Conservation (phyloP, 2,329 filamentous ascomycete species). For the Septoria petroselini region DNA sequence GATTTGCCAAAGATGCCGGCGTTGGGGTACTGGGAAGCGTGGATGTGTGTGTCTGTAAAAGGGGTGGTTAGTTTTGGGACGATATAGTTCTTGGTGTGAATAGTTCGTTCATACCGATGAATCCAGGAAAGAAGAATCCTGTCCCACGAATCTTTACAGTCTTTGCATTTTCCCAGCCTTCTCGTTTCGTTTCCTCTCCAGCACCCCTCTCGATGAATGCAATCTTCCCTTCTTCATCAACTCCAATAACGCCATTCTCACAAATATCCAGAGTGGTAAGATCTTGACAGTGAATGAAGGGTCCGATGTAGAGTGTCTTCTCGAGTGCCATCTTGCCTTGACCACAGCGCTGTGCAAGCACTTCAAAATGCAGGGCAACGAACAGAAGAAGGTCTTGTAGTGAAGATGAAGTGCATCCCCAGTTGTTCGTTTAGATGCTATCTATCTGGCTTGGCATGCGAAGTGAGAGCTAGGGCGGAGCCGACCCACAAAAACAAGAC, state of each 20-base stretch:
- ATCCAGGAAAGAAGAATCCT: conserved; percentile 80
- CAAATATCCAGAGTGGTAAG: conserved; percentile 51
- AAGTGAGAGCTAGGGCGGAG: background rate
- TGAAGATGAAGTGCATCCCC: background rate
- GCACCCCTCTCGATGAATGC: conserved; percentile 45
- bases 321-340: conserved; percentile 22
- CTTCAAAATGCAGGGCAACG: background rate
- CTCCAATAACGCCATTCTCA: conserved; percentile 49
- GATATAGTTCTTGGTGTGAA: too few species aligned
- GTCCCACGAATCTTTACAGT: conserved; percentile 43
- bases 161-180: conserved; percentile 44
- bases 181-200: conserved; percentile 22
- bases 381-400: background rate
- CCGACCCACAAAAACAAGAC: background rate
- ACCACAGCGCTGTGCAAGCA: too few species aligned
- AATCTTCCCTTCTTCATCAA: conserved; percentile 53
- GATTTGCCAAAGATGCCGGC: conserved; percentile 89
- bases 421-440: background rate
- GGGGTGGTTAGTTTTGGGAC: background rate
- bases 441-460: background rate
- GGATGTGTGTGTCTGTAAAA: conserved; percentile 82
- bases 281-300: conserved; percentile 58
- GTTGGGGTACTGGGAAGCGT: conserved; percentile 94
- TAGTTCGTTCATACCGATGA: conserved; percentile 69
- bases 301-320: conserved; percentile 55